Base-by-base conservation (phyloP, 2,329 filamentous ascomycete species). In the Knufia fluminis region DNA sequence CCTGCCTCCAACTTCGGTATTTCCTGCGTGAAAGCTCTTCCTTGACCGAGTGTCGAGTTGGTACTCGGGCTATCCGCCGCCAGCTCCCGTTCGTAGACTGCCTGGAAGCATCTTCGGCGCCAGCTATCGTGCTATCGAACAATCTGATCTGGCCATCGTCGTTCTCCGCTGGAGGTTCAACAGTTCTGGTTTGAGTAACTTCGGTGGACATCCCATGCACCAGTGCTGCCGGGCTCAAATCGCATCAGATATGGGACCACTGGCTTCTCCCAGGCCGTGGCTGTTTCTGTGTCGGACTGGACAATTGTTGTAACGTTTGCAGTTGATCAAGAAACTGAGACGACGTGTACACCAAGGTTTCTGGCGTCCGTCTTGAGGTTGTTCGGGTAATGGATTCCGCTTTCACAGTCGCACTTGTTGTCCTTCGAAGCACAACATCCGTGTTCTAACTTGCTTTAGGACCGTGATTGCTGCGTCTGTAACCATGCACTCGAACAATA, bases 1-100 rank as follows among this genome's bases (percentile, higher is more conserved):
- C 61, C 64, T 82, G 62, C 70, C 73, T 69, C 64, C 67, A 74
- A 61, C 72, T 73, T 16, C 68, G 67, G 49, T 73, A 74, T 60
- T 71, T 73, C 31, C 71, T 60, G 49, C 64, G 66, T 7, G 61
- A 58, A 14, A 69, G 60, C 41, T 66, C 64, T 16, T 65, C 63
- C 40, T 65, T 66, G n/a, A 72, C 61, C 0, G 68, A 67, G 20
- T 54, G 54, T 10, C 55, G 61, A 12, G 62, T 66, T 9, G 66
- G 45, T n/a, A 57, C 60, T 51, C 61, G 64, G 7, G 61, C 49
- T 2, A 68, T 39, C 4, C 57, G 45, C 20, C 49, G 48, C 26
- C 52, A 54, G 36, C 44, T 57, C 52, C 48, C 40, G 50, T 42
- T 53, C 23, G 36, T 32, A 4, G 41, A n/a, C 17, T 20, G 26